phyloP scores from a whole-genome alignment of 73 alveolate species.

The Symbiodinium pilosum region DNA sequence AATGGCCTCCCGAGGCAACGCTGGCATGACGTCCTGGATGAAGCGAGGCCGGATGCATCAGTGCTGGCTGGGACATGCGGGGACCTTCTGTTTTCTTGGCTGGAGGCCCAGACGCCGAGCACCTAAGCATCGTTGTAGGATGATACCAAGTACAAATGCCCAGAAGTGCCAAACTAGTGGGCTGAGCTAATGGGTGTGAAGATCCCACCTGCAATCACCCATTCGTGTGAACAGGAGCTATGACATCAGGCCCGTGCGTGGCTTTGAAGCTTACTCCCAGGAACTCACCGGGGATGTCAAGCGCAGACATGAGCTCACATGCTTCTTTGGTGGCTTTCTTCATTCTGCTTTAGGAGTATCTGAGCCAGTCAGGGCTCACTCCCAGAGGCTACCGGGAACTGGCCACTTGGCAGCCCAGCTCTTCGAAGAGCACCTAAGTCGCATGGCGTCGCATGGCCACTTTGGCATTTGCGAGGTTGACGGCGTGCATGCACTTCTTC shows the following conservation, averaged over 20 bases:
- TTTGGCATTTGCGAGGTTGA: constrained; percentile 11
- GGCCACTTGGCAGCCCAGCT: constrained; percentile 17
- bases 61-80: too few relatives aligned
- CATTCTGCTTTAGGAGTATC: constrained; percentile 27
- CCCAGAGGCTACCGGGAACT: constrained; percentile 37
- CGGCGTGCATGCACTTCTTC: constrained; percentile 9
- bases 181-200: too few relatives aligned
- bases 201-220: too few relatives aligned
- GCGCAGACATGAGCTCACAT: neutral
- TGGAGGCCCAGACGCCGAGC: too few relatives aligned
- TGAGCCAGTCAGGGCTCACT: constrained; percentile 75
- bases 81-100: too few relatives aligned
- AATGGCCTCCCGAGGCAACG: too few relatives aligned
- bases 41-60: constrained; percentile 46
- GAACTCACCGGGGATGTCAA: neutral
- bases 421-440: too few relatives aligned
- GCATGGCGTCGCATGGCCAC: too few relatives aligned
- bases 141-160: too few relatives aligned
- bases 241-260: constrained; percentile 38
- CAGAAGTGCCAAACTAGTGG: too few relatives aligned
- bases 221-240: neutral
- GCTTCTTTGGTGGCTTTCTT: neutral
- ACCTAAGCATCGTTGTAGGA: too few relatives aligned
- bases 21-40: constrained; percentile 20
- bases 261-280: constrained; percentile 41